A percentile compares a stretch with the other conserved stretches of the same genome.
Evolutionary conservation across 768 basidiomycete genomes (phyloP).

Genomic region (Tulasnella sp.): DNA sequence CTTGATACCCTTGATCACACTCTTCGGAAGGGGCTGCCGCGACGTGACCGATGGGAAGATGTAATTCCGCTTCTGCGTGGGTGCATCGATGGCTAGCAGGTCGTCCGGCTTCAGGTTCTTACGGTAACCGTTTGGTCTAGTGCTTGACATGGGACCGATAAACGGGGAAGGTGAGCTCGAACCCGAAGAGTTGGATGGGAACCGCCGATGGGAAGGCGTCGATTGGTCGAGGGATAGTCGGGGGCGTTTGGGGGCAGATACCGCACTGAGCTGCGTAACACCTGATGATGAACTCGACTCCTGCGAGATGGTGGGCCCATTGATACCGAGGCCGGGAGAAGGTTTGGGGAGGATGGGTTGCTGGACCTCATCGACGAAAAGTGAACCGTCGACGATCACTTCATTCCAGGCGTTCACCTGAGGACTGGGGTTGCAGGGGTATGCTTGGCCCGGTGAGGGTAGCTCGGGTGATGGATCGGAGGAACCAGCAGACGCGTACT

Average conservation of each 20-base stretch:
- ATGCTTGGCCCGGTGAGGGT: background rate
- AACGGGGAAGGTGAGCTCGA: conserved; percentile 2
- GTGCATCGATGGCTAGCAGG: conserved; percentile 66
- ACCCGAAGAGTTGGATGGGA: background rate
- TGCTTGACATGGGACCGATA: background rate
- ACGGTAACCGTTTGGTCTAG: conserved; percentile 45
- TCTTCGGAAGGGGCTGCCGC: conserved; percentile 62
- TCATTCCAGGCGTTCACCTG: background rate
- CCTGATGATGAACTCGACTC: background rate
- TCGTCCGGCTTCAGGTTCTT: conserved; percentile 51
- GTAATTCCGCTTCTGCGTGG: conserved; percentile 66
- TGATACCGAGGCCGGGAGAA: background rate
- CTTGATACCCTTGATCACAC: conserved; percentile 26
- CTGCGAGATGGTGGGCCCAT: background rate
- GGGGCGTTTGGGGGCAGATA: background rate
- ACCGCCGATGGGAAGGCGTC: background rate
- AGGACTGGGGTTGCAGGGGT: conserved; percentile 2
- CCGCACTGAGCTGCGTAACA: too few species aligned
- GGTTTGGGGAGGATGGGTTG: background rate
- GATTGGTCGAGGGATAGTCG: background rate
- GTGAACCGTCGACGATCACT: background rate
- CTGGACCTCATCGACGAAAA: background rate
- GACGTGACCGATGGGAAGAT: conserved; percentile 60
- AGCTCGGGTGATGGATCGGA: background rate
- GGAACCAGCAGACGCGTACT: background rate